Base-by-base conservation (phyloP, 805 yeast genomes). In the Ogataea pilisensis region DNA sequence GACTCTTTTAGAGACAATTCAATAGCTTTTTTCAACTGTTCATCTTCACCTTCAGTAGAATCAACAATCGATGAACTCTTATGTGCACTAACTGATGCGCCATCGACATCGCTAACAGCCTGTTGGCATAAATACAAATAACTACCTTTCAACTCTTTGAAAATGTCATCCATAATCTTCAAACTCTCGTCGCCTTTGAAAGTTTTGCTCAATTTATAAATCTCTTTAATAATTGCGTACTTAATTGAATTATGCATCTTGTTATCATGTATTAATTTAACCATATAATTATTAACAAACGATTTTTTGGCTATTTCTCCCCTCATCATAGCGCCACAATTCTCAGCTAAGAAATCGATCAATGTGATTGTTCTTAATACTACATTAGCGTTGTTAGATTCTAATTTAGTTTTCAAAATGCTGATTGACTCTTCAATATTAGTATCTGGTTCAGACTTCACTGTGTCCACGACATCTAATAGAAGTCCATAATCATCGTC, bases 131-230 rank as follows among this genome's bases (percentile, higher is more conserved):
- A 42, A 35, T 57, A 51, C 4, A 81, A 73, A 46, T 65, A 68
- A 45, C 72, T 50, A 38, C 48, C 46, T 43, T 65, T 64, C 21
- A 86, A 69, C 24, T 69, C 72, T 16, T 65, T 62, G 51, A 75
- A 76, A 0, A 87, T 78, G 46, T 78, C 84, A 14, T 70, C 66
- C 75, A 90, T 77, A 2, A 84, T 80, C 43, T 72, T 72, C 51
- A 91, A 70, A 3, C 91, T 81, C 0, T 93, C 91, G 59, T 93
- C 98, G 20, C 62, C 60, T 41, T 73, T 68, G 61, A 89, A 87
- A 3, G 83, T 74, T 29, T 72, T 64, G 17, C 81, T 62, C 47
- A 93, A 68, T 54, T 86, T 88, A 38, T 71, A 73, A 33, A 89
- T 72, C 25, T 82, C 80, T 54, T 83, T 86, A 11, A 78, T 75